These are phyloP conservation scores for Alternaria angustiovoidea DNA, from an alignment of 2,329 filamentous ascomycete species.

Conservation along the genomic window DNA sequence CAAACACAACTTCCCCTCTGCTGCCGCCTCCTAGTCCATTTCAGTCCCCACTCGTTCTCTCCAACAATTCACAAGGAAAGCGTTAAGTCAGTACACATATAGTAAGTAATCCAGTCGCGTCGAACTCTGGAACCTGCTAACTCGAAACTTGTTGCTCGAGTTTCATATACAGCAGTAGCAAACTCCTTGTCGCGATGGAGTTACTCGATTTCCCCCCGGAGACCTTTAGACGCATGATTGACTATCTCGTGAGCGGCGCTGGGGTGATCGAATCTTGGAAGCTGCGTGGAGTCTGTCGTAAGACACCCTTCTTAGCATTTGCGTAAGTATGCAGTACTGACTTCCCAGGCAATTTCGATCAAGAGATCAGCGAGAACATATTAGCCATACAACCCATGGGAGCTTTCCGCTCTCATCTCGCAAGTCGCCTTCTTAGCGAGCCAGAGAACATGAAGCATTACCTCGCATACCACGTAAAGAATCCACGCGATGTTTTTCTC, in stretches of 20 bases:
- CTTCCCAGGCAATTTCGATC: neutral
- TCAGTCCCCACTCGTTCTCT: neutral
- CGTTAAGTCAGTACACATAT: neutral
- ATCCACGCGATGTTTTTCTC: neutral
- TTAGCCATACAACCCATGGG: neutral
- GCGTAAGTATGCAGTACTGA: neutral
- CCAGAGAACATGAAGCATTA: neutral
- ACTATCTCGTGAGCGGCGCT: neutral
- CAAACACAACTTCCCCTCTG: no score
- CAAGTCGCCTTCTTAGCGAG: neutral
- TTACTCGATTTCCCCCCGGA: constrained; percentile 7
- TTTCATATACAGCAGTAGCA: neutral
- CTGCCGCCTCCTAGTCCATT: neutral
- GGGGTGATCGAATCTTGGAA: neutral
- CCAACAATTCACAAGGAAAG: neutral
- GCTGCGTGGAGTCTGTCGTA: neutral
- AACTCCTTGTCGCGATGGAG: neutral
- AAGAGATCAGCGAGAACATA: neutral
- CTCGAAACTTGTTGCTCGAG: neutral
- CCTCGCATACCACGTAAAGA: neutral
- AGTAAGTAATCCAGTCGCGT: neutral
- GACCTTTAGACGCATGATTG: neutral
- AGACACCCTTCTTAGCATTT: neutral
- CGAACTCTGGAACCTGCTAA: neutral
- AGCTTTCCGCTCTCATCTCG: neutral